Conservation (phyloP, 164 flowering plant genomes). For the Stephania yunnanensis region DNA sequence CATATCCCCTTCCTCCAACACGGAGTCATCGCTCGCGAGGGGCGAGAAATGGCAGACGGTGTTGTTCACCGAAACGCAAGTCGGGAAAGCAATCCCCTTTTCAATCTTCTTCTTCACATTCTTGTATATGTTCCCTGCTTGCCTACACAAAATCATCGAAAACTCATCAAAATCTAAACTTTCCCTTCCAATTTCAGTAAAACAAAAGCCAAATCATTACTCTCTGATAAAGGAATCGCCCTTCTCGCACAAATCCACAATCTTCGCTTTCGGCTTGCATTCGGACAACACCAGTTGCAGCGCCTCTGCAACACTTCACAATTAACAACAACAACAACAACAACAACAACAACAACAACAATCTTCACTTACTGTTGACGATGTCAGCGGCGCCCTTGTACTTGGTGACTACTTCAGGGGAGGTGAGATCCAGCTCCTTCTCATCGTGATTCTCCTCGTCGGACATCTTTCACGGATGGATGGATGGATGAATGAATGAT, state of each 20-base stretch:
- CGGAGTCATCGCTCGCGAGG: conserved; percentile 73
- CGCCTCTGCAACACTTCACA: conserved; percentile 52
- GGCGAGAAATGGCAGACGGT: conserved; percentile 91
- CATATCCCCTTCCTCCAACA: conserved; percentile 73
- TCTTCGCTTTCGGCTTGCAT: conserved; percentile 78
- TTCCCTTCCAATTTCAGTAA: neutral
- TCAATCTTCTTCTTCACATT: conserved; percentile 90
- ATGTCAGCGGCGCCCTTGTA: conserved; percentile 89
- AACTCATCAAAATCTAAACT: conserved; percentile 2
- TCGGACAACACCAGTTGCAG: conserved; percentile 69
- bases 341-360: too few relatives aligned
- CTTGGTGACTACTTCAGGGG: conserved; percentile 82
- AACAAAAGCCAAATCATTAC: conserved; percentile 34
- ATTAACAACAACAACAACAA: neutral
- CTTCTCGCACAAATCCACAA: conserved; percentile 84
- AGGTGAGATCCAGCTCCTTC: conserved; percentile 81
- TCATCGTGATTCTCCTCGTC: conserved; percentile 75
- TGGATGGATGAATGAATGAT: too few relatives aligned
- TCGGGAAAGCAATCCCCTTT: conserved; percentile 89
- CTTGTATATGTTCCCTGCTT: conserved; percentile 82
- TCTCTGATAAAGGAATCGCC: conserved; percentile 79
- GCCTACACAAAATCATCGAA: conserved; percentile 33
- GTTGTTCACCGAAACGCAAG: conserved; percentile 88
- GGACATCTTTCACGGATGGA: conserved; percentile 36
- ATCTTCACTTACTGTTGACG: conserved; percentile 42